These are phyloP conservation scores for Rhynchosporium secalis DNA, from an alignment of 2,329 filamentous ascomycete genomes.

Conservation along the genomic window DNA sequence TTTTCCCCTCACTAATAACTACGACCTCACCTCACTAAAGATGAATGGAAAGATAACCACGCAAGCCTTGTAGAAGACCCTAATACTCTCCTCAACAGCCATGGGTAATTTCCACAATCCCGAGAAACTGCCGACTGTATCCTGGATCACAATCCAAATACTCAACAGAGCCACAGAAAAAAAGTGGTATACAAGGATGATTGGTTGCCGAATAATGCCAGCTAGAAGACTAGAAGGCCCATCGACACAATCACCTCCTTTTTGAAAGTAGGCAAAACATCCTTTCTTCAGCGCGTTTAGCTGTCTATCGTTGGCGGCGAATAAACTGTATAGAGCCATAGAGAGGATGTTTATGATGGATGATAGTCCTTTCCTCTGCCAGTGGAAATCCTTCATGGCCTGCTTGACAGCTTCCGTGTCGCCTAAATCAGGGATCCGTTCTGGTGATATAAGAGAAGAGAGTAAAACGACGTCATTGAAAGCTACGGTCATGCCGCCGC, in stretches of 20 bases:
- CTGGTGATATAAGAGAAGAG: slow-evolving; percentile 69
- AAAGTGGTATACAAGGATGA: slow-evolving; percentile 86
- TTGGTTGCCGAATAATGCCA: slow-evolving; percentile 75
- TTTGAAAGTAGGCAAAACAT: slow-evolving; percentile 90
- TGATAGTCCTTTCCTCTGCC: slow-evolving; percentile 77
- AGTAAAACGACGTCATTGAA: slow-evolving; percentile 89
- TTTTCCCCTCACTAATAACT: neutral
- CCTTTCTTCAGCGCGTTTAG: slow-evolving; percentile 81
- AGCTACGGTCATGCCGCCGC: slow-evolving; percentile 96
- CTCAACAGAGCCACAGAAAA: slow-evolving; percentile 88
- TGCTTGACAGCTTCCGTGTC: slow-evolving; percentile 63
- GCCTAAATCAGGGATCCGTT: slow-evolving; percentile 65
- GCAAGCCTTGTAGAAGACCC: slow-evolving; percentile 78
- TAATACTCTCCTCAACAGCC: slow-evolving; percentile 62
- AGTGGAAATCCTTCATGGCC: slow-evolving; percentile 76
- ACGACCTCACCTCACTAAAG: slow-evolving; percentile 59
- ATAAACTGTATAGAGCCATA: slow-evolving; percentile 87
- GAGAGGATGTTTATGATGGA: slow-evolving; percentile 97
- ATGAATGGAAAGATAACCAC: slow-evolving; percentile 83
- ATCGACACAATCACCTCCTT: slow-evolving; percentile 68
- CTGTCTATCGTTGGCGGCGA: slow-evolving; percentile 78
- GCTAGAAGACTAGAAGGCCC: slow-evolving; percentile 81
- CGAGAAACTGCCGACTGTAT: slow-evolving; percentile 52
- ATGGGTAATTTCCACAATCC: slow-evolving; percentile 60
- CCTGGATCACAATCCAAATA: slow-evolving; percentile 61